Conservation (phyloP, 345 rosid species). For the Salix dunnii region DNA sequence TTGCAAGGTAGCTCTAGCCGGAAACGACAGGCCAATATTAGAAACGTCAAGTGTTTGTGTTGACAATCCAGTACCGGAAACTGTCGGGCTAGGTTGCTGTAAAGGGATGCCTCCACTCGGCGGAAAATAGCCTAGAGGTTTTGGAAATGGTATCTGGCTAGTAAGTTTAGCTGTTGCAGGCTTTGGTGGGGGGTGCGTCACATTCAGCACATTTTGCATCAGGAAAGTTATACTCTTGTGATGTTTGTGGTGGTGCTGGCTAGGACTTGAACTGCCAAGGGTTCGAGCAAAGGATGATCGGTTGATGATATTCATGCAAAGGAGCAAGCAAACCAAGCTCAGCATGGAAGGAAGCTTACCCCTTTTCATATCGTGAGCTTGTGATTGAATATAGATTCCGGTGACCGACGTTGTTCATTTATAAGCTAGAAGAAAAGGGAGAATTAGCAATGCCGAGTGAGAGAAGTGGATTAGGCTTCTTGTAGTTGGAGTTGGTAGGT, state of each 20-base stretch:
- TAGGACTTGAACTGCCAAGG: constrained; percentile 16
- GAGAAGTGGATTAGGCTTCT: not conserved
- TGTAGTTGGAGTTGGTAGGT: not conserved
- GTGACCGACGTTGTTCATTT: not conserved
- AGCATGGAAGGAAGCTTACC: constrained; percentile 7
- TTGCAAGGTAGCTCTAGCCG: constrained; percentile 39
- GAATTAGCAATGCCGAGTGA: not conserved
- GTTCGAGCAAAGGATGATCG: constrained; percentile 36
- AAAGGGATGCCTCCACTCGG: constrained; percentile 46
- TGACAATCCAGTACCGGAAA: constrained; percentile 14
- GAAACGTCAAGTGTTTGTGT: constrained; percentile 31
- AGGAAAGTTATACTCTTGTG: constrained; percentile 38
- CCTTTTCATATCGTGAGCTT: not conserved
- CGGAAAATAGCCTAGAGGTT: constrained; percentile 48
- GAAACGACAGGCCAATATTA: constrained; percentile 29
- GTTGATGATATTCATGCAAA: constrained; percentile 15
- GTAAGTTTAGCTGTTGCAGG: constrained; percentile 28
- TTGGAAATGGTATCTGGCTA: constrained; percentile 40
- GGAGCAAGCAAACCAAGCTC: constrained; percentile 7
- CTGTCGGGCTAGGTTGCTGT: constrained; percentile 22
- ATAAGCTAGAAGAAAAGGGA: constrained; percentile 1
- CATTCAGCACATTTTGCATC: constrained; percentile 44
- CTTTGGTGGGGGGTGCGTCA: constrained; percentile 20
- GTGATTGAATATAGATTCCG: not conserved
- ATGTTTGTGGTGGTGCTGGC: constrained; percentile 9